phyloP scores from a whole-genome alignment of 257 asterid genomes.

The Nicotiana noctiflora region DNA sequence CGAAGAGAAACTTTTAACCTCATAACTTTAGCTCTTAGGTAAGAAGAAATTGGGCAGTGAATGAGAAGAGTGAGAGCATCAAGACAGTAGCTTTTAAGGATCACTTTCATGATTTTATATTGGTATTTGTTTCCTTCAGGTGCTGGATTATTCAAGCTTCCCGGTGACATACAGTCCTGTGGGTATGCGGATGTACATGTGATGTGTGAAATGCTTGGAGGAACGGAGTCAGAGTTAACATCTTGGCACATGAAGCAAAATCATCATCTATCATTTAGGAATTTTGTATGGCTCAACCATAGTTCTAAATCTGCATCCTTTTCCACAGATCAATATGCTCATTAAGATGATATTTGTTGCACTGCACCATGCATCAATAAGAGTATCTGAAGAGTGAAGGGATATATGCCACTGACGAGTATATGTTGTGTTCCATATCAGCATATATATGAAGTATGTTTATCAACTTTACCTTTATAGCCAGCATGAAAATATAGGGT shows the following conservation, averaged over 20 bases:
- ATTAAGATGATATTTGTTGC: slow-evolving; percentile 2
- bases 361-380: neutral
- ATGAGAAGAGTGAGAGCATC: neutral
- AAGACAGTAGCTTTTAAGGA: neutral
- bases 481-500: neutral
- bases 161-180: slow-evolving; percentile 79
- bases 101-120: neutral
- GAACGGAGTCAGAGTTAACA: slow-evolving; percentile 39
- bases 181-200: slow-evolving; percentile 88
- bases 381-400: neutral
- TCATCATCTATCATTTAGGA: slow-evolving; percentile 43
- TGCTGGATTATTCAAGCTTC: slow-evolving; percentile 72
- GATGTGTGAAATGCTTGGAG: slow-evolving; percentile 93
- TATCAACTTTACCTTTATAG: neutral
- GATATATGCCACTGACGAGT: neutral
- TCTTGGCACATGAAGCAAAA: slow-evolving; percentile 44
- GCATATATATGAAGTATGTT: slow-evolving; percentile 3
- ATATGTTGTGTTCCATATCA: neutral
- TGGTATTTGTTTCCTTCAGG: slow-evolving; percentile 33
- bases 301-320: slow-evolving; percentile 17
- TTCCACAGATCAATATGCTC: slow-evolving; percentile 30
- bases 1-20: neutral
- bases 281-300: slow-evolving; percentile 31
- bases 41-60: neutral
- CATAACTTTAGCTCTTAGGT: too few species aligned